These are phyloP conservation scores for Aspergillus aculeatus DNA, from an alignment of 2,329 filamentous ascomycete genomes.

Conservation along the genomic window DNA sequence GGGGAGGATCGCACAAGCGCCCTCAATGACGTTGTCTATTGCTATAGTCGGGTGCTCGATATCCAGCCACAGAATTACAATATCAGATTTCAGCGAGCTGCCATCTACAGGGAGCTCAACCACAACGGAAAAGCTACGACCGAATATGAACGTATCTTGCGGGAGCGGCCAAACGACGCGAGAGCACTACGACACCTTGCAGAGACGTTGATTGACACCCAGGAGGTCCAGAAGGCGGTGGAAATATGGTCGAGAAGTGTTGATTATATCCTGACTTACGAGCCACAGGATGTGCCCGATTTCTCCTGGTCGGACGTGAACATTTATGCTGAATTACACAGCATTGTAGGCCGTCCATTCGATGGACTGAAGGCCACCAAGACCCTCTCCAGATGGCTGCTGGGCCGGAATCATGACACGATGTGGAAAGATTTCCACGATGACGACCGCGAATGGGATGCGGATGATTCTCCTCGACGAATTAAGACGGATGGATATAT, in stretches of 20 bases:
- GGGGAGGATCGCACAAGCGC: conserved; percentile 45
- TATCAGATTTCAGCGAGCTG: conserved; percentile 55
- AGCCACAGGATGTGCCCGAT: conserved; percentile 45
- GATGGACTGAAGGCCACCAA: conserved; percentile 71
- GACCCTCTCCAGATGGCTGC: conserved; percentile 73
- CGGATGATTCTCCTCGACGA: conserved; percentile 66
- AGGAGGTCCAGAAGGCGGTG: conserved; percentile 50
- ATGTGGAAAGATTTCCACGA: conserved; percentile 72
- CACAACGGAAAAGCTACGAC: conserved; percentile 48
- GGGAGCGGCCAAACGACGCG: conserved; percentile 54
- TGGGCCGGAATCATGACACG: conserved; percentile 69
- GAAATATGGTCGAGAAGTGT: conserved; percentile 55
- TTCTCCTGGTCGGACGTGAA: conserved; percentile 79
- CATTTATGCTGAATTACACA: conserved; percentile 79
- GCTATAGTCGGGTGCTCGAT: conserved; percentile 54
- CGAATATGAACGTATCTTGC: conserved; percentile 57
- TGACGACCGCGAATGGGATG: conserved; percentile 90
- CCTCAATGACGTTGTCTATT: conserved; percentile 52
- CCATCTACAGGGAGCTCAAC: conserved; percentile 53
- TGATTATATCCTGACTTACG: conserved; percentile 46
- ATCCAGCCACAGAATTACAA: conserved; percentile 54
- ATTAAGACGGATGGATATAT: conserved; percentile 61
- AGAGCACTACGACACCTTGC: conserved; percentile 57
- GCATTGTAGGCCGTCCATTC: conserved; percentile 60
- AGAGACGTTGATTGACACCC: conserved; percentile 54